Percentiles rank a stretch among this genome's conserved stretches.
Evolutionary conservation across 768 basidiomycete genomes (phyloP).

Genomic region (Holtermanniella nyarrowii): DNA sequence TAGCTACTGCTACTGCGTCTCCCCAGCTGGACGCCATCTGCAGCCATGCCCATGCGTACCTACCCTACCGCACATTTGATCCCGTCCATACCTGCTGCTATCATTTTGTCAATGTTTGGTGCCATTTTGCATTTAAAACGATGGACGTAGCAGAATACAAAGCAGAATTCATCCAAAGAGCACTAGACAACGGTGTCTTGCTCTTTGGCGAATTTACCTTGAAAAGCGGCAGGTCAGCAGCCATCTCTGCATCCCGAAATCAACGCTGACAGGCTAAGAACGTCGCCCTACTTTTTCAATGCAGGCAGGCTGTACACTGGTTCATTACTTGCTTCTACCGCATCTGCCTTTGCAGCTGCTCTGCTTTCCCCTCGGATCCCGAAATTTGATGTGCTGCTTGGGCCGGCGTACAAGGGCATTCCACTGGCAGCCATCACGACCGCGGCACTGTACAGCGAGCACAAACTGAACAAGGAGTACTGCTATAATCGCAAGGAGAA

Average conservation of each 20-base stretch:
- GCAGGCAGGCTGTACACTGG: constrained; percentile 80
- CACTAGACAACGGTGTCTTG: constrained; percentile 40
- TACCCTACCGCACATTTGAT: no score
- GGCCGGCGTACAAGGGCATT: constrained; percentile 97
- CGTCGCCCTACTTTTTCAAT: constrained; percentile 96
- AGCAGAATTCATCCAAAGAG: constrained; percentile 39
- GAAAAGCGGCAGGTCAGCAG: constrained; percentile 80
- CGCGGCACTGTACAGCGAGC: constrained; percentile 58
- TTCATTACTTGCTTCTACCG: constrained; percentile 62
- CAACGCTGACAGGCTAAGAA: constrained; percentile 41
- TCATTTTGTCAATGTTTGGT: no score
- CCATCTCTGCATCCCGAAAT: background rate
- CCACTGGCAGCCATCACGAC: constrained; percentile 78
- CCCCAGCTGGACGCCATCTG: no score
- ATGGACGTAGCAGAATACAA: constrained; percentile 11
- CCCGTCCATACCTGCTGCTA: no score
- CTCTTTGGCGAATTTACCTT: constrained; percentile 80
- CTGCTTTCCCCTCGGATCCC: constrained; percentile 52
- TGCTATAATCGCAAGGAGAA: constrained; percentile 91
- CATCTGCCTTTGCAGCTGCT: constrained; percentile 71
- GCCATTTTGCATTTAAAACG: no score
- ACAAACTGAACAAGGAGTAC: constrained; percentile 61
- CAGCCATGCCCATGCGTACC: no score
- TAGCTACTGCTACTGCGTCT: no score
- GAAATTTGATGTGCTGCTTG: constrained; percentile 75